A percentile compares a stretch with the other conserved stretches of the same genome.
These are phyloP conservation scores for Penicillium lagena DNA, from an alignment of 495 filamentous ascomycete species.

Conservation along the genomic window DNA sequence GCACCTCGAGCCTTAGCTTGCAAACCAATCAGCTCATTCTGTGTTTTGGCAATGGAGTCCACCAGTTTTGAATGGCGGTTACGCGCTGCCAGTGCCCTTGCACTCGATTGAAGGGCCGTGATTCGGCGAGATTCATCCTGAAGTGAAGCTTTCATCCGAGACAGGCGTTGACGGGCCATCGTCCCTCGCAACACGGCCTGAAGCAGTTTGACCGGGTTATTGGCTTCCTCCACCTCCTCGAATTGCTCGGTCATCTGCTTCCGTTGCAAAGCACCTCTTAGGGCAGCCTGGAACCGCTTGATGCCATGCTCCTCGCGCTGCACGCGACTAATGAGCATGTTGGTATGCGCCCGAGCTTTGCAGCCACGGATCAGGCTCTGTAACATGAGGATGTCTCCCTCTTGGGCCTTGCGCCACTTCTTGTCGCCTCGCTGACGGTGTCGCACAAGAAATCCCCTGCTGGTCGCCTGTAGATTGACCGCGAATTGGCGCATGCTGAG, in stretches of 20 bases:
- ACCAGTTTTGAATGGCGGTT: conserved; percentile 19
- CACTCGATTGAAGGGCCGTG: conserved; percentile 38
- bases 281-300: conserved; percentile 52
- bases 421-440: conserved; percentile 53
- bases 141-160: conserved; percentile 25
- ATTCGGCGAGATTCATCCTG: conserved; percentile 26
- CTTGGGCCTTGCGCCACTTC: conserved; percentile 62
- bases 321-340: conserved; percentile 55
- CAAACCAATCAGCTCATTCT: conserved; percentile 19
- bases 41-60: conserved; percentile 24
- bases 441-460: conserved; percentile 73
- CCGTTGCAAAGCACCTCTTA: conserved; percentile 48
- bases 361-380: conserved; percentile 78
- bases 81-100: conserved; percentile 32
- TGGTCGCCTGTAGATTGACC: conserved; percentile 66
- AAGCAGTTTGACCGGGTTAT: conserved; percentile 20
- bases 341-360: conserved; percentile 64
- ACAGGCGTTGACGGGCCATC: conserved; percentile 35
- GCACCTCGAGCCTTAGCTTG: conserved; percentile 40
- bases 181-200: conserved; percentile 49
- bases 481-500: conserved; percentile 75
- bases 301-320: conserved; percentile 51
- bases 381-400: conserved; percentile 66
- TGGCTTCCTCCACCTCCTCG: conserved; percentile 32
- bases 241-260: conserved; percentile 42